Base-by-base conservation (phyloP, 331 rosid species). In the Phaseolus coccineus region DNA sequence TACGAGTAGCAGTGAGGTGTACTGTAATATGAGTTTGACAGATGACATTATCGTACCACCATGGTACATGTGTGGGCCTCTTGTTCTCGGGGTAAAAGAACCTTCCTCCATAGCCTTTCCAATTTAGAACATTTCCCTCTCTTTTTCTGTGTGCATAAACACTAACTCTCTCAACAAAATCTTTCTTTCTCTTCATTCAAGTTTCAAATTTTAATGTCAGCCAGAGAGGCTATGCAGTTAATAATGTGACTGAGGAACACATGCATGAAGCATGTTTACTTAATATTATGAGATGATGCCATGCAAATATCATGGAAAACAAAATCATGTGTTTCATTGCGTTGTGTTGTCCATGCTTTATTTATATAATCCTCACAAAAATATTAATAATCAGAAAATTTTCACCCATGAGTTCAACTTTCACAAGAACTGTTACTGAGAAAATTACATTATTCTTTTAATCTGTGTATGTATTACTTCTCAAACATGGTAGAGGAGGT, bases 111-210 rank as follows among this genome's bases (percentile, higher is more conserved):
- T 70, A 0, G 6, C 56, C 28, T 65, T 42, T 11, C 62, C 27
- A 1, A 37, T 66, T 40, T 74, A 6, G 61, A 16, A 47, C 70
- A 31, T 35, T 46, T 66, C 61, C 74, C 11, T 46, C 51, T 50
- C 27, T 31, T 46, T 78, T 22, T 28, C 14, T 27, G 4, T 42
- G 13, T 42, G 47, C 47, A 42, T 42, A 42, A 42, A 8, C 47
- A 31, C 12, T 27, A 12, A 16, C 12, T 14, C 4, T 57, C 11
- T 47, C 35, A 46, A 13, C 22, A 39, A 52, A 52, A 24, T 55
- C n/a, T 72, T 71, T 53, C 52, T 72, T 33, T 75, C 85, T 77
- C 47, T 48, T 68, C 42, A 77, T 33, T 8, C 14, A 35, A 50
- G 33, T 27, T 64, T 59, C 25, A 59, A 63, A 16, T 12, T 30